phyloP scores from a whole-genome alignment of 2,329 filamentous ascomycete genomes.

The Tricladium varicosporioides region DNA sequence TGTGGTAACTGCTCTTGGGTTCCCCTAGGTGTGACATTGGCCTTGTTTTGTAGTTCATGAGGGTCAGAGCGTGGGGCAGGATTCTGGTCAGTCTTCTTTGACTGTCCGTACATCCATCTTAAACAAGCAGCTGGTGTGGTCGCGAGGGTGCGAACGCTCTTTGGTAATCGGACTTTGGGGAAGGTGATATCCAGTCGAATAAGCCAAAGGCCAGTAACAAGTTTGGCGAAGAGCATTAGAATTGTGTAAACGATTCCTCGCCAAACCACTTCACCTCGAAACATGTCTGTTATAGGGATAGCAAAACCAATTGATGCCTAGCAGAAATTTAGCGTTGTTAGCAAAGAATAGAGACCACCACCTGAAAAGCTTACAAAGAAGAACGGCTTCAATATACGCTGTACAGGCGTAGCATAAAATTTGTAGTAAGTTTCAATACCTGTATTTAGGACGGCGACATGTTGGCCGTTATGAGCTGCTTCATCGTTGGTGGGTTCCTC shows the following conservation, averaged over 20 bases:
- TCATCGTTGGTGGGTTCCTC: not conserved
- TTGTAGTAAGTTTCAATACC: constrained; percentile 32
- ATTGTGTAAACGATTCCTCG: constrained; percentile 67
- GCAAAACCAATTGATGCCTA: constrained; percentile 67
- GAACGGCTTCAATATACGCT: constrained; percentile 62
- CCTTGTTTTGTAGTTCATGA: not conserved
- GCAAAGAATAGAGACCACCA: not conserved
- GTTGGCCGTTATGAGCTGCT: not conserved
- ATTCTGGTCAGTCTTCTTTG: not conserved
- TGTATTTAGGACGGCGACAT: not conserved
- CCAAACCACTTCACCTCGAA: constrained; percentile 62
- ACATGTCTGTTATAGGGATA: constrained; percentile 70
- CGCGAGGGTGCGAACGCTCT: not conserved
- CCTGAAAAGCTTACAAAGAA: constrained; percentile 56
- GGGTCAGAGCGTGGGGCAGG: not conserved
- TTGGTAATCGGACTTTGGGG: not conserved
- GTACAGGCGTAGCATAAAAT: constrained; percentile 40
- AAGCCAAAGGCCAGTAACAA: constrained; percentile 61
- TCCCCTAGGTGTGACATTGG: not conserved
- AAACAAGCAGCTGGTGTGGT: not conserved
- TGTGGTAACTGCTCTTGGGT: not conserved
- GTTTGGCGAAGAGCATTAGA: constrained; percentile 64
- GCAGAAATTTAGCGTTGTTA: not conserved
- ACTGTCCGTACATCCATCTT: not conserved
- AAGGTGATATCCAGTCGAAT: constrained; percentile 28